Evolutionary conservation across 176 grass and related monocot genomes (phyloP).

Genomic region (Tillandsia leiboldiana): DNA sequence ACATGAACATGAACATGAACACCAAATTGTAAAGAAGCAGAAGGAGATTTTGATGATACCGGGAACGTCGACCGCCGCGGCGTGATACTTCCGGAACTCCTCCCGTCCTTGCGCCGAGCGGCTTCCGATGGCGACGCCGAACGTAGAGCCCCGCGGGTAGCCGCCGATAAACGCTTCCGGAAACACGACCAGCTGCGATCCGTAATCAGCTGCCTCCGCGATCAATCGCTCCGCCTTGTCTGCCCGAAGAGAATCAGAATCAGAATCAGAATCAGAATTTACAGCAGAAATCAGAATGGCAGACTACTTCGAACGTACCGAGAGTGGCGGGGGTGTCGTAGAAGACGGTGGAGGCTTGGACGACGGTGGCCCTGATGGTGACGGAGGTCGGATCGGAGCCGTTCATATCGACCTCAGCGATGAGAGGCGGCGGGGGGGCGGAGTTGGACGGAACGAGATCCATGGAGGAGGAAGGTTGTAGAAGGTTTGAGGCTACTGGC

Average conservation of each 20-base stretch:
- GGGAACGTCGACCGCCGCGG: constrained; percentile 80
- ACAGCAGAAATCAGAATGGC: constrained; percentile 8
- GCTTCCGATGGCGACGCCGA: constrained; percentile 66
- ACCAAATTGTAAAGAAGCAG: not conserved
- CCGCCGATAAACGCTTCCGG: constrained; percentile 91
- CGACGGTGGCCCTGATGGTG: constrained; percentile 72
- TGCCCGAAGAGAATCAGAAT: constrained; percentile 10
- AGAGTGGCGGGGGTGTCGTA: constrained; percentile 81
- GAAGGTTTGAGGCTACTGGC: constrained; percentile 16
- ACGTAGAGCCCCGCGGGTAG: constrained; percentile 77
- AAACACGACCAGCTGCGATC: constrained; percentile 82
- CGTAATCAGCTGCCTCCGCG: constrained; percentile 64
- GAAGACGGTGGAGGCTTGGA: constrained; percentile 88
- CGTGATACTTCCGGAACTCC: constrained; percentile 81
- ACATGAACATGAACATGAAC: too few relatives aligned
- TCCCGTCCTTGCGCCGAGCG: constrained; percentile 67
- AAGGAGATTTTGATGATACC: constrained; percentile 33
- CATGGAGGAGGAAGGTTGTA: constrained; percentile 20
- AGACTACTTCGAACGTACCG: constrained; percentile 1
- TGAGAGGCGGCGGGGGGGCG: constrained; percentile 33
- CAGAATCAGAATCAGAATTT: constrained; percentile 9
- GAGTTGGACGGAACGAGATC: constrained; percentile 35
- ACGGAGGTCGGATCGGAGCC: constrained; percentile 37
- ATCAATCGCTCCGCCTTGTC: constrained; percentile 80
- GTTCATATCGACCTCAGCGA: constrained; percentile 87